Evolutionary conservation across 2,329 filamentous ascomycete species (phyloP).

Genomic region (Aspergillus pseudoglaucus): DNA sequence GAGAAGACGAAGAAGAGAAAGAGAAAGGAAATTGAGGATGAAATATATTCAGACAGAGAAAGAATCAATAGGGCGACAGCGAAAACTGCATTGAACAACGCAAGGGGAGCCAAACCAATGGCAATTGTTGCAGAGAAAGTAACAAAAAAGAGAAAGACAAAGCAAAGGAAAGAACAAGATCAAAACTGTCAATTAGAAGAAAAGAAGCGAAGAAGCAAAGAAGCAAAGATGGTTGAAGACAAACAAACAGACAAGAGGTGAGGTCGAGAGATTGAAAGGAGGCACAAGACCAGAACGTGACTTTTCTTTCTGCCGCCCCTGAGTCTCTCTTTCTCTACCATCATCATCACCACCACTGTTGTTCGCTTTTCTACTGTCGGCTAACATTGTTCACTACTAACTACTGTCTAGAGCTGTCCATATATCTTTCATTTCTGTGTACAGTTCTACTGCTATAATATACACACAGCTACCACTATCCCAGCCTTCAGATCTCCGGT

Average conservation of each 20-base stretch:
- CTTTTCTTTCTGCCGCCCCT: background rate
- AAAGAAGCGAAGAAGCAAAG: background rate
- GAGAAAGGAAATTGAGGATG: background rate
- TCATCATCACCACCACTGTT: background rate
- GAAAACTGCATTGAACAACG: background rate
- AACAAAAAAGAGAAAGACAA: background rate
- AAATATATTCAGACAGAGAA: background rate
- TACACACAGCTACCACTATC: background rate
- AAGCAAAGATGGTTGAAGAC: background rate
- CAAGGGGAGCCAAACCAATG: too few relatives aligned
- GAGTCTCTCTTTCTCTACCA: background rate
- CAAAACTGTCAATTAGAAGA: background rate
- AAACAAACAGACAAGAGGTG: background rate
- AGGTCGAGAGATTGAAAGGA: conserved; percentile 1
- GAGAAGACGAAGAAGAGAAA: background rate
- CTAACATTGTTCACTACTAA: background rate
- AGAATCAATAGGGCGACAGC: background rate
- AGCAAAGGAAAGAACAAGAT: background rate
- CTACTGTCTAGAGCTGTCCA: background rate
- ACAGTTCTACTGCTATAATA: background rate
- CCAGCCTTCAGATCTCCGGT: conserved; percentile 5
- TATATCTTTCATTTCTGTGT: background rate
- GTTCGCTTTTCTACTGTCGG: background rate
- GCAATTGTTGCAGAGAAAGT: background rate
- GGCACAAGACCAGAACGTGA: conserved; percentile 1